Evolutionary conservation across 208 protist genomes (phyloP).

Genomic region (Spongospora subterranea): DNA sequence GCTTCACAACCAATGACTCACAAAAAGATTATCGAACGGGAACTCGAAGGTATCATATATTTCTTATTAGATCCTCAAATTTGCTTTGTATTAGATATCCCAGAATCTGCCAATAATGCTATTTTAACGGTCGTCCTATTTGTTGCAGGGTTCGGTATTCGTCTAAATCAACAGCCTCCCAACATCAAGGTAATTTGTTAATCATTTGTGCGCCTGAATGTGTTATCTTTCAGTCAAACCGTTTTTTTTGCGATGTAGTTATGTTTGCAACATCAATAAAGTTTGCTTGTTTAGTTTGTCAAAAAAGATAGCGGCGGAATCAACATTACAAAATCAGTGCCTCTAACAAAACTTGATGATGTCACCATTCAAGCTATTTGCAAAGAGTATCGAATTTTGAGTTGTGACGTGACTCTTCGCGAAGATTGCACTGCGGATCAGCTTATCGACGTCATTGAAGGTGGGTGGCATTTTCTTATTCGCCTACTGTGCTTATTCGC

Average conservation of each 20-base stretch:
- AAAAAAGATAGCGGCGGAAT: conserved; percentile 52
- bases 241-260: too few species aligned
- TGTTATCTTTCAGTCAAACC: too few species aligned
- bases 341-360: conserved; percentile 53
- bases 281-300: conserved; percentile 41
- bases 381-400: conserved; percentile 52
- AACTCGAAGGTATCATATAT: conserved; percentile 85
- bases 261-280: too few species aligned
- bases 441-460: conserved; percentile 61
- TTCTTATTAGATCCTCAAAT: neutral
- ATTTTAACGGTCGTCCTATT: too few species aligned
- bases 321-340: conserved; percentile 5
- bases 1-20: conserved; percentile 92
- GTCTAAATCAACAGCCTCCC: conserved; percentile 94
- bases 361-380: conserved; percentile 42
- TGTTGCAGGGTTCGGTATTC: conserved; percentile 90
- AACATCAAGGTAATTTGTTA: conserved; percentile 85
- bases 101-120: too few species aligned
- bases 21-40: conserved; percentile 87
- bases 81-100: too few species aligned
- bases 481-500: neutral
- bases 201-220: too few species aligned
- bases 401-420: conserved; percentile 30
- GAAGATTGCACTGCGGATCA: conserved; percentile 39
- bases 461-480: neutral